Percentiles rank a stretch among this genome's conserved stretches.
phyloP scores from a whole-genome alignment of 2,329 filamentous ascomycete species.

The Coleophoma eucalyptorum region DNA sequence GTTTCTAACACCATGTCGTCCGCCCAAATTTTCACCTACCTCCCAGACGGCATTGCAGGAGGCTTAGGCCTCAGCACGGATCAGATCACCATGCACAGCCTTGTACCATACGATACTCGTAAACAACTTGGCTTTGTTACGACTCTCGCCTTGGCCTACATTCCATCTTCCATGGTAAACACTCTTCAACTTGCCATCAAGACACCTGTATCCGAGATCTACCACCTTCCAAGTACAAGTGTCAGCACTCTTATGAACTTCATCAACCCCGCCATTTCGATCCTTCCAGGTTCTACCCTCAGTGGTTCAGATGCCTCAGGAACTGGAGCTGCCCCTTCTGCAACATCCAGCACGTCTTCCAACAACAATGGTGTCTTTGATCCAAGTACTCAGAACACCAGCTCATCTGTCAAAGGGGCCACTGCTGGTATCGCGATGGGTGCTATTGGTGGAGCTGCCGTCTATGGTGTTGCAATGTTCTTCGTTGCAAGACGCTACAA shows the following conservation, averaged over 20 bases:
- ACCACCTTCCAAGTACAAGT: constrained; percentile 64
- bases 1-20: constrained; percentile 67
- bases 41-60: constrained; percentile 58
- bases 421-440: constrained; percentile 63
- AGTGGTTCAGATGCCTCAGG: constrained; percentile 23
- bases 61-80: constrained; percentile 44
- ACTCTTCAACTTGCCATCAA: constrained; percentile 66
- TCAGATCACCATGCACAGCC: constrained; percentile 63
- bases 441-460: constrained; percentile 61
- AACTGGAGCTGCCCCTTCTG: constrained; percentile 33
- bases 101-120: constrained; percentile 74
- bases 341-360: constrained; percentile 24
- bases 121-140: constrained; percentile 71
- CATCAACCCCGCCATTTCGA: constrained; percentile 74
- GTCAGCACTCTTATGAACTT: constrained; percentile 70
- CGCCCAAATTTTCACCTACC: constrained; percentile 77
- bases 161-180: constrained; percentile 67
- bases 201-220: constrained; percentile 69
- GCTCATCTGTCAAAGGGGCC: constrained; percentile 57
- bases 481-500: constrained; percentile 70
- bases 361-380: constrained; percentile 34
- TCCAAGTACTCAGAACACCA: constrained; percentile 34
- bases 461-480: constrained; percentile 74
- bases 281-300: constrained; percentile 37
- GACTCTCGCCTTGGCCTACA: constrained; percentile 72